phyloP scores from a whole-genome alignment of 257 asterid genomes.

The Solanum bulbocastanum region DNA sequence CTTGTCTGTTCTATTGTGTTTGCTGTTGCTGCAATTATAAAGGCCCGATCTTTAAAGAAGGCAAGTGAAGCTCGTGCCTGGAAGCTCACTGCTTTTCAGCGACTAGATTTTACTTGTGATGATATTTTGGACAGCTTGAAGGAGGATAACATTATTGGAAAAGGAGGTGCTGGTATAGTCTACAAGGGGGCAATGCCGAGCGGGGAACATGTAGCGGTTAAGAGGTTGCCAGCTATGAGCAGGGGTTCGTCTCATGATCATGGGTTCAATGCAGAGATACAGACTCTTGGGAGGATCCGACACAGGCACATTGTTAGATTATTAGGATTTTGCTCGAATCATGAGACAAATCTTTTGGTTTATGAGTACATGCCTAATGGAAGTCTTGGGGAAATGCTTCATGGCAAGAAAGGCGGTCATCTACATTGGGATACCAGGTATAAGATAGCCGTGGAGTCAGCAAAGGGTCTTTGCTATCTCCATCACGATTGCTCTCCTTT shows the following conservation, averaged over 20 bases:
- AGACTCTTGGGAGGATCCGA: slow-evolving; percentile 88
- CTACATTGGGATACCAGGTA: slow-evolving; percentile 88
- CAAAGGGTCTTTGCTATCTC: slow-evolving; percentile 96
- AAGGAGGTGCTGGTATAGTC: slow-evolving; percentile 96
- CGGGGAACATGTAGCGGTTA: slow-evolving; percentile 82
- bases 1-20: slow-evolving; percentile 83
- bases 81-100: slow-evolving; percentile 95
- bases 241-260: slow-evolving; percentile 91
- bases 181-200: slow-evolving; percentile 73
- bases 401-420: slow-evolving; percentile 95
- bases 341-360: slow-evolving; percentile 80
- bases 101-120: slow-evolving; percentile 74
- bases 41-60: slow-evolving; percentile 76
- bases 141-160: slow-evolving; percentile 87
- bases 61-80: slow-evolving; percentile 77
- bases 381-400: slow-evolving; percentile 88
- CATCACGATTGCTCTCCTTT: slow-evolving; percentile 95
- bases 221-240: slow-evolving; percentile 74
- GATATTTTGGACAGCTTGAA: slow-evolving; percentile 76
- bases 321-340: slow-evolving; percentile 84
- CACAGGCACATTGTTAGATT: slow-evolving; percentile 88
- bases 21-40: slow-evolving; percentile 78
- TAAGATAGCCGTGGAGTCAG: slow-evolving; percentile 80
- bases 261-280: slow-evolving; percentile 94
- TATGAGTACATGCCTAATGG: slow-evolving; percentile 98